These are phyloP conservation scores for Lasiodiplodia hormozganensis DNA, from an alignment of 2,329 filamentous ascomycete genomes.

Conservation along the genomic window DNA sequence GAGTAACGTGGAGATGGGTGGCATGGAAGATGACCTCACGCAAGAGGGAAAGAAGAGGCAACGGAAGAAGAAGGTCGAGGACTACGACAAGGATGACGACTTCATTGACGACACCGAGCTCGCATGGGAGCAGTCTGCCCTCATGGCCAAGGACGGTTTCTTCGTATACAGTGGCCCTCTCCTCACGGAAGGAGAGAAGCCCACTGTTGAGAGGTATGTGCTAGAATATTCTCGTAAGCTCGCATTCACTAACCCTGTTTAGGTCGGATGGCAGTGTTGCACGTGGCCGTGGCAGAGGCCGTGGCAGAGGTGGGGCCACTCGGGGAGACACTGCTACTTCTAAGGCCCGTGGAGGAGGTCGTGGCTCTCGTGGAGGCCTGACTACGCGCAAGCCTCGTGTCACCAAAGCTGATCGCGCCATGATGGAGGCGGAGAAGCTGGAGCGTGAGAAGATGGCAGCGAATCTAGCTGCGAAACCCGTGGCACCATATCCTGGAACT, in stretches of 20 bases:
- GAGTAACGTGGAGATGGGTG: constrained; percentile 89
- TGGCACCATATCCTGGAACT: constrained; percentile 16
- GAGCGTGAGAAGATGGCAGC: constrained; percentile 67
- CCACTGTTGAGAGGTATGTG: constrained; percentile 66
- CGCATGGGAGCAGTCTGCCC: constrained; percentile 93
- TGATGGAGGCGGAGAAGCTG: constrained; percentile 81
- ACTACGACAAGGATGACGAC: constrained; percentile 71
- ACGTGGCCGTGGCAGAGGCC: constrained; percentile 65
- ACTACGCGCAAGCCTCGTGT: constrained; percentile 82
- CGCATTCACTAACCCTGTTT: constrained; percentile 34
- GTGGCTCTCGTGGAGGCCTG: constrained; percentile 73
- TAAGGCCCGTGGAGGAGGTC: constrained; percentile 50
- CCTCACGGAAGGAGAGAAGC: constrained; percentile 84
- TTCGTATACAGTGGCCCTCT: constrained; percentile 97
- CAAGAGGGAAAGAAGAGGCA: constrained; percentile 69
- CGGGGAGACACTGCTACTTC: constrained; percentile 48
- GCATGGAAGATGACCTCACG: constrained; percentile 53
- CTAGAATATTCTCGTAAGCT: neutral
- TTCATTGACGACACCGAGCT: constrained; percentile 91
- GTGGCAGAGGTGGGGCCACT: constrained; percentile 57
- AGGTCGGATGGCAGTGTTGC: constrained; percentile 78
- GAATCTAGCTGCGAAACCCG: constrained; percentile 30
- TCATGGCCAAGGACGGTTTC: constrained; percentile 93
- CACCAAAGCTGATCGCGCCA: constrained; percentile 83
- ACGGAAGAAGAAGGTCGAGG: constrained; percentile 75